Evolutionary conservation across 306 rosid genomes (phyloP).

Genomic region (Cajanus cajan): DNA sequence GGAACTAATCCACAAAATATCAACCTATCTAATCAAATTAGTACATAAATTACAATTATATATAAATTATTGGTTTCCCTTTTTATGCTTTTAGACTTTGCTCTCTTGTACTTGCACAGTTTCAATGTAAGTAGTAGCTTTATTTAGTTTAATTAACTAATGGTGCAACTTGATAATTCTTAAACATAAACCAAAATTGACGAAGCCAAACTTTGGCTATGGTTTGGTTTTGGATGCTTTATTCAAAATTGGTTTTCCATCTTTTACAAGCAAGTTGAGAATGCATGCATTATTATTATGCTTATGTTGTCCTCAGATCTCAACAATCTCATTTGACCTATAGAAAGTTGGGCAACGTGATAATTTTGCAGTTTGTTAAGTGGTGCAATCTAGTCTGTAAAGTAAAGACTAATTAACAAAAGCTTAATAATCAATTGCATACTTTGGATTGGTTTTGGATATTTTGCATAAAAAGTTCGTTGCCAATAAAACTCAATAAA

Average conservation of each 20-base stretch:
- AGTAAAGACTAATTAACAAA: slow-evolving; percentile 29
- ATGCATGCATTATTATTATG: slow-evolving; percentile 25
- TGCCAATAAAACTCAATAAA: slow-evolving; percentile 14
- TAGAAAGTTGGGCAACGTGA: slow-evolving; percentile 15
- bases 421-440: slow-evolving; percentile 12
- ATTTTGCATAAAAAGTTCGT: slow-evolving; percentile 5
- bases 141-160: background rate
- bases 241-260: background rate
- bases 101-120: background rate
- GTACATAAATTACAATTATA: background rate
- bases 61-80: background rate
- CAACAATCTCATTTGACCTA: slow-evolving; percentile 27
- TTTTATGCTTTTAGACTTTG: background rate
- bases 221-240: slow-evolving; percentile 13
- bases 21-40: background rate
- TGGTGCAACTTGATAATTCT: slow-evolving; percentile 26
- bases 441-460: slow-evolving; percentile 5
- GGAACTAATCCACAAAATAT: slow-evolving; percentile 5
- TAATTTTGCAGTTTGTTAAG: slow-evolving; percentile 14
- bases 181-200: background rate
- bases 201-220: background rate
- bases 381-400: slow-evolving; percentile 32
- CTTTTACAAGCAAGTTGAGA: slow-evolving; percentile 13
- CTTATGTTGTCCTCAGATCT: slow-evolving; percentile 21
- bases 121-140: slow-evolving; percentile 3